Conservation (phyloP, 2,329 filamentous ascomycete genomes). For the Xylariales sp. region DNA sequence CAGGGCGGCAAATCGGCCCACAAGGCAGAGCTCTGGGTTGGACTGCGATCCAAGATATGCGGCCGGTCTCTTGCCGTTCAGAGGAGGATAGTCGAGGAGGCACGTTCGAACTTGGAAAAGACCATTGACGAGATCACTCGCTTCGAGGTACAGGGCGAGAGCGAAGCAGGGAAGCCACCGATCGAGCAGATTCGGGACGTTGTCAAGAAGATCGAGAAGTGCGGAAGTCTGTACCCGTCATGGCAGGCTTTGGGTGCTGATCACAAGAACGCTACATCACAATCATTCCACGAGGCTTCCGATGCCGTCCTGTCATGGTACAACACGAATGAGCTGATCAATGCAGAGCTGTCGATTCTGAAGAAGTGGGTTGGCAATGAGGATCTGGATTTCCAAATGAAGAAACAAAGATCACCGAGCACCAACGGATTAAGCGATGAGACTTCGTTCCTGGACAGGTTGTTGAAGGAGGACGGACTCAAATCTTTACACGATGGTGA, state of each 20-base stretch:
- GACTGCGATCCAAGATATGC: constrained; percentile 76
- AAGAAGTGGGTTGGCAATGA: constrained; percentile 97
- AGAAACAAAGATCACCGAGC: constrained; percentile 62
- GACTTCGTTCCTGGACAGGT: constrained; percentile 85
- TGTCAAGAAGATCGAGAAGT: constrained; percentile 84
- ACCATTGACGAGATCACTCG: constrained; percentile 83
- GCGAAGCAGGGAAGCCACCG: constrained; percentile 82
- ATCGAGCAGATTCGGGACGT: constrained; percentile 86
- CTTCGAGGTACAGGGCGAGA: constrained; percentile 91
- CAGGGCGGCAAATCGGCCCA: constrained; percentile 59
- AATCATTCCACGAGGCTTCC: constrained; percentile 74
- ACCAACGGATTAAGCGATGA: constrained; percentile 79
- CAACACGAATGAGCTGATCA: constrained; percentile 95
- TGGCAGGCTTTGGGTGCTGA: constrained; percentile 67
- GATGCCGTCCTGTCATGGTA: constrained; percentile 93
- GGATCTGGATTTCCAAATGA: constrained; percentile 83
- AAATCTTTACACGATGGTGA: constrained; percentile 87
- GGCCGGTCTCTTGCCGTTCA: constrained; percentile 82
- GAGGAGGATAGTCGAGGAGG: constrained; percentile 81
- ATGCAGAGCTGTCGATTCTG: constrained; percentile 84
- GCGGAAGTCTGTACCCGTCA: constrained; percentile 80
- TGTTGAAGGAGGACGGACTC: constrained; percentile 92
- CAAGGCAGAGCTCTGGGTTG: constrained; percentile 81
- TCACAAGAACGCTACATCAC: constrained; percentile 72
- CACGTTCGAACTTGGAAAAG: constrained; percentile 66